Conservation (phyloP, 306 rosid genomes). For the Pterocarpus santalinus region DNA sequence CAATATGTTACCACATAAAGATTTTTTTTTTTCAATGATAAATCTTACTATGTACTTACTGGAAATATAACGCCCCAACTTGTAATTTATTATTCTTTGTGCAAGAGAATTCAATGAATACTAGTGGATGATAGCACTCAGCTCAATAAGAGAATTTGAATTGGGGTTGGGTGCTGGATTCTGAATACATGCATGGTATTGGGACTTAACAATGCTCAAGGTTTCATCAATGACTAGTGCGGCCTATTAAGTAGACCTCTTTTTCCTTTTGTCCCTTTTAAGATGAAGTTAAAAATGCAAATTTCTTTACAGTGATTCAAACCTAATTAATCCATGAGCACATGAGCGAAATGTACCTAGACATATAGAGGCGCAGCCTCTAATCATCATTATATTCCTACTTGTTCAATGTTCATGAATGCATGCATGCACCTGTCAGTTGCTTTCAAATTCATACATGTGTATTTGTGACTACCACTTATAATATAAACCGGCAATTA, state of each 20-base stretch:
- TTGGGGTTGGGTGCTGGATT: background rate
- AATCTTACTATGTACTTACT: too few species aligned
- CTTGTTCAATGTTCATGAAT: background rate
- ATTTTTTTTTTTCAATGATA: too few species aligned
- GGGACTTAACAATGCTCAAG: background rate
- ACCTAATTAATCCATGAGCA: background rate
- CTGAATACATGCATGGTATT: conserved; percentile 26
- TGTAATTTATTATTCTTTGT: background rate
- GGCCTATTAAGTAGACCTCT: background rate
- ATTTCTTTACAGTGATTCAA: background rate
- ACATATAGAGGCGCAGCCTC: conserved; percentile 23
- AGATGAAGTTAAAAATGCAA: conserved; percentile 4
- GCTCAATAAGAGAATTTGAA: background rate
- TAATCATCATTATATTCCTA: background rate
- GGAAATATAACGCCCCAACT: background rate
- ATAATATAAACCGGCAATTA: background rate
- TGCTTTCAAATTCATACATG: background rate
- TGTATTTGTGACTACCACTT: background rate
- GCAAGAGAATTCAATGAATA: background rate
- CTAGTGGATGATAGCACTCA: background rate
- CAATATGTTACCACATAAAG: too few species aligned
- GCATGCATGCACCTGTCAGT: conserved; percentile 16
- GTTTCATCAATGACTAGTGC: background rate
- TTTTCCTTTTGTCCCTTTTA: background rate
- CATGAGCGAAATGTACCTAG: conserved; percentile 40